Evolutionary conservation across 2,329 filamentous ascomycete genomes (phyloP), one percentile per base, ranked within the genome.

Genomic region (Mycosphaerella sp.): DNA sequence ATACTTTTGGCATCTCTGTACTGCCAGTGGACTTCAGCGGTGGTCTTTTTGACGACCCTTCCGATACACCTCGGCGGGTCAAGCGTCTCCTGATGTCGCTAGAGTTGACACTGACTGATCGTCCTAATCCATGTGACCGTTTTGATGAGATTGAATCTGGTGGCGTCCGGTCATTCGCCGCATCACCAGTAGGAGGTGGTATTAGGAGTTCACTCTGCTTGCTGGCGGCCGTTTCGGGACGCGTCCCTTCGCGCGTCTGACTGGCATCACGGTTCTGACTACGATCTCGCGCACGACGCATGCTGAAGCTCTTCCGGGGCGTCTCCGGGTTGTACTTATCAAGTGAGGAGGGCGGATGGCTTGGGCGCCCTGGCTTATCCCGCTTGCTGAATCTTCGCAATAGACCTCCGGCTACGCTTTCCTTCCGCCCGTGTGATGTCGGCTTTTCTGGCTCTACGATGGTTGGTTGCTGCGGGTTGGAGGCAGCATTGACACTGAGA

Each of bases 41-140:
- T 10, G 67, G 64, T 47, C 54, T 66, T 62, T 59, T 70, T 62
- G 75, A 79, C 38, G 77, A 69, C 29, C 74, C 73, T 53, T 84
- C 82, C 2, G 76, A 75, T 39, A 75, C 76, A 44, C 76, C 78
- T 61, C 80, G 73, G 55, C 80, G 76, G 46, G 76, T 75, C 46
- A 81, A 72, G 51, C 87, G 82, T 57, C 87, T 78, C 58, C 88
- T 80, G 57, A 89, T 83, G 59, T 95, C 90, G 29, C 86, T 89
- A 1, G 89, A 93, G 66, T 91, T 95, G 51, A 96, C 91, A 67
- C 91, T 96, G 7, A 92, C 90, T 6, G 90, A 95, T 58, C 92
- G 82, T 36, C 88, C 89, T 14, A 96, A 76, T 8, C 83, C 84
- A 62, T 46, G 58, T 45, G 58, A 48, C 21, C 57, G 53, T 54